Percentiles rank a stretch among this genome's conserved stretches.
phyloP scores from a whole-genome alignment of 257 asterid species.

The Eustoma russellianum region DNA sequence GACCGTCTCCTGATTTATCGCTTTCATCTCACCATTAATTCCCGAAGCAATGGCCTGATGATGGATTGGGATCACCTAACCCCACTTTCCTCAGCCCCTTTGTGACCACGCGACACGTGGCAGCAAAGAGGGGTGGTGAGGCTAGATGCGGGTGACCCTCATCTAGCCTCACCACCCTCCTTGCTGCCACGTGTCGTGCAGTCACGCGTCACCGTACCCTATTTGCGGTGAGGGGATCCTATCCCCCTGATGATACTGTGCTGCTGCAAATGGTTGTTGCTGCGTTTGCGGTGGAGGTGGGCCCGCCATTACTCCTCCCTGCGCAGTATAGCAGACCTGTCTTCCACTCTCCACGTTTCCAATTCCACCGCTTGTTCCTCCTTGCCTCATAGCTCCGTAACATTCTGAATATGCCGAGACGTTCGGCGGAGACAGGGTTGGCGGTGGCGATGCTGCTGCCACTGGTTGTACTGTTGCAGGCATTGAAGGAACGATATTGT shows the following conservation, averaged over 20 bases:
- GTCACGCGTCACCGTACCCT: too few relatives aligned
- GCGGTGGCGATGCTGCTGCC: slow-evolving; percentile 20
- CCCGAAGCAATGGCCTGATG: slow-evolving; percentile 20
- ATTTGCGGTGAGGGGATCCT: too few relatives aligned
- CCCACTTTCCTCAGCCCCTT: too few relatives aligned
- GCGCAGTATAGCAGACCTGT: slow-evolving; percentile 56
- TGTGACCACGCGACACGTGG: too few relatives aligned
- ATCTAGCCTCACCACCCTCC: too few relatives aligned
- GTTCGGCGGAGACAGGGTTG: slow-evolving; percentile 17
- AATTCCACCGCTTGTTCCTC: slow-evolving; percentile 15
- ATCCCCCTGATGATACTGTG: slow-evolving; percentile 32
- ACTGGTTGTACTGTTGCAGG: slow-evolving; percentile 19
- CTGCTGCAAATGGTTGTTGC: slow-evolving; percentile 1
- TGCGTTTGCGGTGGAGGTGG: slow-evolving; percentile 29
- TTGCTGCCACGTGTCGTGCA: too few relatives aligned
- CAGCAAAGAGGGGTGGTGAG: too few relatives aligned
- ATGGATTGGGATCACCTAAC: too few relatives aligned
- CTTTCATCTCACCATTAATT: slow-evolving; percentile 27
- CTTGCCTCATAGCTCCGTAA: slow-evolving; percentile 37
- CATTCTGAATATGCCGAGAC: slow-evolving; percentile 40
- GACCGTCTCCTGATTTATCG: slow-evolving; percentile 33
- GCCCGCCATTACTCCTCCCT: slow-evolving; percentile 42
- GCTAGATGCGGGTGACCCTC: too few relatives aligned
- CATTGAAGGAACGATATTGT: slow-evolving; percentile 10
- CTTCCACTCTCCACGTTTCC: slow-evolving; percentile 35